Evolutionary conservation across 78 protist genomes (phyloP), one percentile per base, ranked within the genome.

Genomic region (Chrysochromulina tobinii): DNA sequence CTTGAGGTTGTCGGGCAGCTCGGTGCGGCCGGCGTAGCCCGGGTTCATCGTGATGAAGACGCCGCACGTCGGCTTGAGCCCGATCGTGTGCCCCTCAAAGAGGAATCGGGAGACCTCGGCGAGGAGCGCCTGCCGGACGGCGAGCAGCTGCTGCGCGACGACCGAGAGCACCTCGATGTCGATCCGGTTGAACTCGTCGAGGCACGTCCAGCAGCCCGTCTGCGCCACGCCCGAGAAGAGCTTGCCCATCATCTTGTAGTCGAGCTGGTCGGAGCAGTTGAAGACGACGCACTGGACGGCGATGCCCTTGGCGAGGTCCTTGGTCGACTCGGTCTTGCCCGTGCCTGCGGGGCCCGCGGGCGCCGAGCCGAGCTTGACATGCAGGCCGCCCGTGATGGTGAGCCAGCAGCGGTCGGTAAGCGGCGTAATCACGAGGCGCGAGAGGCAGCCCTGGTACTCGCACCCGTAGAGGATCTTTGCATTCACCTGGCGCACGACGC

Each of bases 331-430:
- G 1, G 98, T 96, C 81, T 96, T 96, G 20, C 98, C 98, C 15
- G 98, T 96, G n/a, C 98, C 97, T 0, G 96, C 98, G 0, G 96
- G 95, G 3, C 96, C 96, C 7, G 94, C 94, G 8, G 95, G 97
- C 48, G 96, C 96, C 25, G 94, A 95, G 23, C 98, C 98, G 11
- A 96, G 93, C 69, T 91, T 27, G 91, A 96, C 87, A 14, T 89
- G 73, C 89, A 97, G 67, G 14, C 96, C 98, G 27, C 95, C 91
- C 0, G 96, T 97, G 83, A 95, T 64, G 17, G 93, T 91, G 72
- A 92, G 73, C 64, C 61, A 92, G 88, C 93, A 93, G 23, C 94
- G 94, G 87, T 95, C 94, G 21, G 96, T 94, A 51, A 96, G 91
- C 15, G 98, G 97, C 21, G 97, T 96, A 69, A 96, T 93, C 50